Conservation (phyloP, 495 filamentous ascomycete genomes). For the Talaromyces proteolyticus region DNA sequence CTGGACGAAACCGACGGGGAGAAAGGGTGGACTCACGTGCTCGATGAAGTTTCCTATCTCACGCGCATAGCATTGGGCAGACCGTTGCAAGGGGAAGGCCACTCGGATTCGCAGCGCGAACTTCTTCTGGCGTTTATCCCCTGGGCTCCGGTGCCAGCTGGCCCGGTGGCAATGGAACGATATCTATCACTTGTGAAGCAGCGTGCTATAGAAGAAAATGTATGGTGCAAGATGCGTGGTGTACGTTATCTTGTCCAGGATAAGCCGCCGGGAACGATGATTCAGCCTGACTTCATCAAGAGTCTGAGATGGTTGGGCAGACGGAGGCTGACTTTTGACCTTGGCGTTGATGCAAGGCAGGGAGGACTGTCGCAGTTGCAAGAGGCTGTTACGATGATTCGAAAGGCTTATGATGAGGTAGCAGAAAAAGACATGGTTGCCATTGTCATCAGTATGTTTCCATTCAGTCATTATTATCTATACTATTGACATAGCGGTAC, state of each 20-base stretch:
- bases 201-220: slow-evolving; percentile 22
- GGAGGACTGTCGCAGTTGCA: slow-evolving; percentile 66
- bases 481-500: too few species aligned
- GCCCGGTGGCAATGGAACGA: slow-evolving; percentile 36
- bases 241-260: slow-evolving; percentile 80
- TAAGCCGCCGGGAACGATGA: slow-evolving; percentile 57
- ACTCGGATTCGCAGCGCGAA: slow-evolving; percentile 37
- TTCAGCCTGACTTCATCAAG: slow-evolving; percentile 54
- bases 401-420: slow-evolving; percentile 52
- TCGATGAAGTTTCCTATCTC: slow-evolving; percentile 67
- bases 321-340: slow-evolving; percentile 64
- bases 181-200: slow-evolving; percentile 43
- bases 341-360: slow-evolving; percentile 70
- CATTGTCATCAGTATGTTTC: slow-evolving; percentile 60
- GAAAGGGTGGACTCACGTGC: slow-evolving; percentile 48
- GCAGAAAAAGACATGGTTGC: slow-evolving; percentile 51
- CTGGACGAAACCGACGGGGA: slow-evolving; percentile 29
- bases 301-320: slow-evolving; percentile 63
- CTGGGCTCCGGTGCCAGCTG: slow-evolving; percentile 72
- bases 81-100: slow-evolving; percentile 55
- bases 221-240: slow-evolving; percentile 54
- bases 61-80: slow-evolving; percentile 55
- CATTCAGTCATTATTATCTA: slow-evolving; percentile 1
- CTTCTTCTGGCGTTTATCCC: slow-evolving; percentile 64
- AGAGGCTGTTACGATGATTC: slow-evolving; percentile 67